Conservation (phyloP, 805 yeast species). For the Isabelozyma gotoi region DNA sequence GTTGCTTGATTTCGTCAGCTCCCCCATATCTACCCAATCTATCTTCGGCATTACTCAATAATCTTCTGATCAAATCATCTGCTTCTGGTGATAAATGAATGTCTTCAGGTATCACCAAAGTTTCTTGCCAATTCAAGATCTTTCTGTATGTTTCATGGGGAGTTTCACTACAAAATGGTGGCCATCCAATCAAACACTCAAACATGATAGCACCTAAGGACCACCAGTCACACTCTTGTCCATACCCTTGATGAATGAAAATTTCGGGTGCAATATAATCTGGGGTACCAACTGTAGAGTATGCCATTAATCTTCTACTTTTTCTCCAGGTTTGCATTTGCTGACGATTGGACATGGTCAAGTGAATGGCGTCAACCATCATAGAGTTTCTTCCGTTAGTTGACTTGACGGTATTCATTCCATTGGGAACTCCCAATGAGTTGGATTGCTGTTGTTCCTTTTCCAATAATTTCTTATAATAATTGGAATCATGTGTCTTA, state of each 20-base stretch:
- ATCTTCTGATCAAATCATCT: slow-evolving; percentile 77
- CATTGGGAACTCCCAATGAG: slow-evolving; percentile 6
- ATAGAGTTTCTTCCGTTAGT: slow-evolving; percentile 66
- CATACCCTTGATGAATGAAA: slow-evolving; percentile 89
- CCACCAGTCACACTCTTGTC: slow-evolving; percentile 99
- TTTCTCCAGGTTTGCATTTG: slow-evolving; percentile 97
- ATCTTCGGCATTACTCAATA: slow-evolving; percentile 75
- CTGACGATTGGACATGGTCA: slow-evolving; percentile 92
- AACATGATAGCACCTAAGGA: slow-evolving; percentile 94
- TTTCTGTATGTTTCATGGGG: slow-evolving; percentile 93
- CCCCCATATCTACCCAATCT: slow-evolving; percentile 89
- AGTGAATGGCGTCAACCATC: slow-evolving; percentile 91
- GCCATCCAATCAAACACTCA: slow-evolving; percentile 96
- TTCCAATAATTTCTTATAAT: slow-evolving; percentile 79
- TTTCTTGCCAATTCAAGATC: slow-evolving; percentile 88
- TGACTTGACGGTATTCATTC: slow-evolving; percentile 9
- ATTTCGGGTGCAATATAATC: slow-evolving; percentile 96
- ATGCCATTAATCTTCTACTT: slow-evolving; percentile 88
- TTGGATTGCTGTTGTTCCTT: slow-evolving; percentile 40
- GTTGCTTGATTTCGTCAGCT: slow-evolving; percentile 85
- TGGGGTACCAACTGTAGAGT: slow-evolving; percentile 95
- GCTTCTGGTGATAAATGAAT: slow-evolving; percentile 86
- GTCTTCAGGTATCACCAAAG: slow-evolving; percentile 86
- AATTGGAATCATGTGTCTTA: slow-evolving; percentile 86
- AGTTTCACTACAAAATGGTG: slow-evolving; percentile 93